Evolutionary conservation across 2,329 filamentous ascomycete genomes (phyloP), one percentile per base, ranked within the genome.

Genomic region (Teratosphaeria epicoccoides): DNA sequence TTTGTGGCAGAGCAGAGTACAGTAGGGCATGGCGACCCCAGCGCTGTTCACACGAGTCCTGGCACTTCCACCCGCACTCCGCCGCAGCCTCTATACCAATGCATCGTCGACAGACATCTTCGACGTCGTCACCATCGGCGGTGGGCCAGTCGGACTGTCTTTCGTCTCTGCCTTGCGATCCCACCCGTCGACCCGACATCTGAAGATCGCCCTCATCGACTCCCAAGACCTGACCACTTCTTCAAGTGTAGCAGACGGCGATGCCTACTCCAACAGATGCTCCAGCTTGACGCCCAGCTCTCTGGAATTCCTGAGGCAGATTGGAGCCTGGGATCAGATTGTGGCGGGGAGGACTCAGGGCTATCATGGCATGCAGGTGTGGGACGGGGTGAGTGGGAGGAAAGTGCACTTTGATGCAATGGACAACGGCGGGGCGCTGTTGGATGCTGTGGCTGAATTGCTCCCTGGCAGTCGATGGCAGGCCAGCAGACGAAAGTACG

Each of bases 301-400:
- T 0, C 85, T 88, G n/a, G 78, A 76, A 3, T 96, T 93, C 63
- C 78, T 97, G 57, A 77, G 58, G 64, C 75, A 78, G 4, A 93
- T 95, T 55, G 93, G 91, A 29, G 89, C 85, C 47, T 97, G 91
- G 93, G 66, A 76, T 6, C 82, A 94, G 64, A 74, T 96, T 55
- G 78, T 87, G 59, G 72, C 76, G 43, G 74, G 80, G 5, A 82
- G 93, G 26, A 81, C 93, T 28, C 90, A 96, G 72, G 79, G 83
- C 0, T 98, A 96, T 69, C 84, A 94, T 54, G 87, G 91, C 62
- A 98, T 98, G 93, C 86, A 95, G 68, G 93, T 97, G 26, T 98
- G 94, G 93, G 93, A 98, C 68, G 94, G 91, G 56, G 81, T 95
- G 52, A 87, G 86, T 40, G 89, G 83, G 53, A 87, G 89, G 29